Evolutionary conservation across 2,329 filamentous ascomycete genomes (phyloP), one percentile per base, ranked within the genome.

Genomic region (Helminthosporium solani): DNA sequence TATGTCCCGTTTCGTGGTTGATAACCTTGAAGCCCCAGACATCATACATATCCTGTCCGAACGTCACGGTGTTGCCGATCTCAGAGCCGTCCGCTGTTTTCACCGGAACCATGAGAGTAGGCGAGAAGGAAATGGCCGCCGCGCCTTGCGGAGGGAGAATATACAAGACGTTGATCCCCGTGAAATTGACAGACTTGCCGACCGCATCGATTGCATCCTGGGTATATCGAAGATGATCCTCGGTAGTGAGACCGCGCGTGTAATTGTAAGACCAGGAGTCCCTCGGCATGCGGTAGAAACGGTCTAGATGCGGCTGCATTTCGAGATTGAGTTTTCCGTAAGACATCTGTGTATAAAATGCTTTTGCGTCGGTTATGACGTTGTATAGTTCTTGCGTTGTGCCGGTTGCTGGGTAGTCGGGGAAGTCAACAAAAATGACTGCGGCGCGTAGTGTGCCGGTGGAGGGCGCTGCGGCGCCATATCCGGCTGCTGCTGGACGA

Each of bases 1-100:
- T 27, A 33, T 57, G 54, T 2, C 49, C 52, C 2, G 44, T 54
- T 38, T 57, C 52, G 38, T 54, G 54, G 35, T 54, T 54, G 12
- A 57, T 19, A 8, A 42, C 42, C 43, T 54, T 53, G 31, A 14
- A 42, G 2, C 48, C 49, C 43, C 46, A 53, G 9, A 3, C 18
- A 19, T 27, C 16, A 23, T 45, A 46, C 23, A 52, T 18, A 38
- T 57, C 54, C 28, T 55, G 49, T 2, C 52, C 52, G 19, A 31
- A 57, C 9, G 54, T 55, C 14, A 57, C 40, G 1, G 42, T 34
- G 38, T 30, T 50, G 16, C 40, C 37, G 18, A 55, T 42, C 6
- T 25, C 16, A 3, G 30, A 44, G 23, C 45, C 47, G 28, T 55
- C 52, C 2, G 33, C 16, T 16, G 52, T 34, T 3, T 25, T 49